Percentiles rank a stretch among this genome's conserved stretches.
Conservation (phyloP, 2,329 filamentous ascomycete genomes). For the Ascochyta pisi region DNA sequence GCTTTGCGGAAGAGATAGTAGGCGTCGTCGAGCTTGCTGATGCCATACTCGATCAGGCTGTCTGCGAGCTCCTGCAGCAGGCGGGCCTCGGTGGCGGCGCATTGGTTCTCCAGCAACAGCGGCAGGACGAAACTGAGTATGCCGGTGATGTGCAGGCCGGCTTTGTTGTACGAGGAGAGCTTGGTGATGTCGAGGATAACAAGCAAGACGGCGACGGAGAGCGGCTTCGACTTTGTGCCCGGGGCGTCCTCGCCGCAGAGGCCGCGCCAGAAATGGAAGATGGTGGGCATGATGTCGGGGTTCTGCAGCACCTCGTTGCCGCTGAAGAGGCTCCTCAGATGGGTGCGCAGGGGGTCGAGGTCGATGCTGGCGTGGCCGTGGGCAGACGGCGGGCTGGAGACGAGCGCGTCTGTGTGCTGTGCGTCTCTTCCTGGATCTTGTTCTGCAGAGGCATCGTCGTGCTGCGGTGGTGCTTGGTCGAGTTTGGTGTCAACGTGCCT, state of each 20-base stretch:
- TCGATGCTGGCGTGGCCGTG: slow-evolving; percentile 38
- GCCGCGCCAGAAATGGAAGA: slow-evolving; percentile 49
- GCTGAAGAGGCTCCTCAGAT: slow-evolving; percentile 46
- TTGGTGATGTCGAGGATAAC: slow-evolving; percentile 44
- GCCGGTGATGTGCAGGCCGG: slow-evolving; percentile 46
- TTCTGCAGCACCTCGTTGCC: slow-evolving; percentile 52
- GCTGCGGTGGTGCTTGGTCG: slow-evolving; percentile 23
- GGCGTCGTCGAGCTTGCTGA: slow-evolving; percentile 82
- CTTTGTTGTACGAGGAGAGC: slow-evolving; percentile 49
- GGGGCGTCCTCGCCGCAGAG: slow-evolving; percentile 42
- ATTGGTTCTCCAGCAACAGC: slow-evolving; percentile 46
- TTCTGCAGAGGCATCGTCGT: slow-evolving; percentile 11
- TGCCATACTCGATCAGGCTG: slow-evolving; percentile 74
- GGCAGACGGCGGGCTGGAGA: slow-evolving; percentile 35
- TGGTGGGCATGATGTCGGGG: slow-evolving; percentile 49
- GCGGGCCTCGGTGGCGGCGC: slow-evolving; percentile 34
- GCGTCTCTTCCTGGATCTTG: slow-evolving; percentile 2
- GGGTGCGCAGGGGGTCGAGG: slow-evolving; percentile 37
- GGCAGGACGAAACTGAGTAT: slow-evolving; percentile 45
- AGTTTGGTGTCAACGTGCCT: slow-evolving; percentile 45
- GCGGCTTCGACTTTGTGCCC: slow-evolving; percentile 42
- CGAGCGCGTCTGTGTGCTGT: slow-evolving; percentile 29
- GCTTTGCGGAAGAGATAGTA: slow-evolving; percentile 73
- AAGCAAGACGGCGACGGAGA: slow-evolving; percentile 47
- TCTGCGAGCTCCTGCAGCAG: slow-evolving; percentile 72